These are phyloP conservation scores for Podaxis sp. DNA, from an alignment of 768 basidiomycete species.

Conservation along the genomic window DNA sequence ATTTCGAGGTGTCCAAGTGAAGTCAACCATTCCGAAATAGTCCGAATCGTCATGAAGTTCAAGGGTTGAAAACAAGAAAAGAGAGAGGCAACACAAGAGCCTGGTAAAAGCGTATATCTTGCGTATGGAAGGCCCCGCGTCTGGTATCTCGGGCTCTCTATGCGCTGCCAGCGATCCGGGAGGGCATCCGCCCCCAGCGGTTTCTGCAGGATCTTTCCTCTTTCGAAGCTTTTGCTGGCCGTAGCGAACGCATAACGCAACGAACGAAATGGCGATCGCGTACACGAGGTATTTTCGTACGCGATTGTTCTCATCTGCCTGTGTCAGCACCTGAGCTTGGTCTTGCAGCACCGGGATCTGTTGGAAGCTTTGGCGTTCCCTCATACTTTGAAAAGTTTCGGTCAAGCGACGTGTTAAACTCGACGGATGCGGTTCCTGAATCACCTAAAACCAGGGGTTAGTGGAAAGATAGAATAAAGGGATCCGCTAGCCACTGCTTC, in stretches of 20 bases:
- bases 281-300: not conserved
- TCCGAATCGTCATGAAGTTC: not conserved
- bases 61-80: not conserved
- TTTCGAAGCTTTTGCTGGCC: not conserved
- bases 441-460: not conserved
- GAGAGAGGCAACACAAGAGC: not conserved
- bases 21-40: not conserved
- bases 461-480: not conserved
- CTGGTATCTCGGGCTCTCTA: too few relatives aligned
- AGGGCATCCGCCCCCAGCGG: too few relatives aligned
- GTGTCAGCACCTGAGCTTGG: not conserved
- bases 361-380: not conserved
- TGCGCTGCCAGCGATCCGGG: not conserved
- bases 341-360: not conserved
- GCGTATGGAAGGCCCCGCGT: not conserved
- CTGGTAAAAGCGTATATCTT: not conserved
- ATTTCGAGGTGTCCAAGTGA: not conserved
- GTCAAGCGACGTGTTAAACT: not conserved
- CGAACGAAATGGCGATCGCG: not conserved
- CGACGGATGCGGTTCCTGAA: not conserved
- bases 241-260: not conserved
- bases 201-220: not conserved
- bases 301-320: not conserved
- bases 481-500: not conserved
- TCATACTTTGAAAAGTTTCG: not conserved